Evolutionary conservation across 306 rosid species (phyloP), one percentile per base, ranked within the genome.

Genomic region (Carpinus viminea): DNA sequence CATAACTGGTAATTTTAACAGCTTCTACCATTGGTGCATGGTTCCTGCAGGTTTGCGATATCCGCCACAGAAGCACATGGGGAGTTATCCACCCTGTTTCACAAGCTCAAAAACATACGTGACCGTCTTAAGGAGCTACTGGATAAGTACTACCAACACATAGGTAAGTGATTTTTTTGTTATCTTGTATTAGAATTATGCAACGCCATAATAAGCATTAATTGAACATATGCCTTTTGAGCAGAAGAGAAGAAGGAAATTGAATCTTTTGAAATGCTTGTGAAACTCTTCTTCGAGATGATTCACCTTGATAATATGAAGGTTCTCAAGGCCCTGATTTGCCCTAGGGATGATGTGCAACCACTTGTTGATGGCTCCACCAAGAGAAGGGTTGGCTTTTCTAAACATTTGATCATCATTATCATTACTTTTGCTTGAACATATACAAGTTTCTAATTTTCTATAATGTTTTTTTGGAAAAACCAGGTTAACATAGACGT

Each of bases 21-120:
- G 43, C 43, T 38, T 38, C 4, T 11, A 1, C 52, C 52, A 8
- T 34, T 26, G 36, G 41, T n/a, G n/a, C n/a, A n/a, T 13, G 31
- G n/a, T 12, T 80, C 65, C 76, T 82, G 76, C 90, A 90, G 93
- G 83, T 77, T 76, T 81, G 77, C 84, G 76, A 47, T 84, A 66
- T 84, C 90, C 48, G 86, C 84, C 65, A 80, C 81, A 20, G 93
- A 90, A 43, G 76, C 93, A 47, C 43, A 38, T 4, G 86, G 93
- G 93, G 93, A 90, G 84, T 84, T 87, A 82, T 86, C 90, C 17
- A 88, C 90, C 17, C 79, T 88, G 66, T 83, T 80, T 72, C 89
- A 86, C 87, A 90, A 90, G 60, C 90, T 90, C 53, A 87, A 74
- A 74, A 87, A 69, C 84, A 87, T 87, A 61, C 70, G 68, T 0